Conservation (phyloP, 2,329 filamentous ascomycete species). For the Cytospora piceicola region DNA sequence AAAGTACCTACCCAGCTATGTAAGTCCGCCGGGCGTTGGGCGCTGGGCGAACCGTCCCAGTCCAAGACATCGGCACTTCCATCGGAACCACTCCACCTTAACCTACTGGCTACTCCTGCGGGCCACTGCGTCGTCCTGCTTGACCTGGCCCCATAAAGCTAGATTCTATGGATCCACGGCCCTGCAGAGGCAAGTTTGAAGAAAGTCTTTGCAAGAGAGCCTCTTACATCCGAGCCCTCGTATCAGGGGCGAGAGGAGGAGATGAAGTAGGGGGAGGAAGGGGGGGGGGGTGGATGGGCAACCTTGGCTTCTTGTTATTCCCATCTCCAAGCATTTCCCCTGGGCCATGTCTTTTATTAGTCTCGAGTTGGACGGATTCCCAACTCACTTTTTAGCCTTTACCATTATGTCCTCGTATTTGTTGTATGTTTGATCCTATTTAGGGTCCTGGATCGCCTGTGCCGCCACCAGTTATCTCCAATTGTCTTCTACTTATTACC, state of each 20-base stretch:
- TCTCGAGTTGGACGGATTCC: not conserved
- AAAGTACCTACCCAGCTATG: not conserved
- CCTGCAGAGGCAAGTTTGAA: not conserved
- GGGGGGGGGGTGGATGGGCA: too few relatives aligned
- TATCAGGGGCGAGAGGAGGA: not conserved
- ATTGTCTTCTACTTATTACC: constrained; percentile 2
- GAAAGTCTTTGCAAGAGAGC: not conserved
- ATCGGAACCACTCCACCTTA: constrained; percentile 14
- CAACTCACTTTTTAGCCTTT: not conserved
- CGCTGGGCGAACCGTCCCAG: constrained; percentile 12
- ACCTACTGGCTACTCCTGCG: constrained; percentile 13
- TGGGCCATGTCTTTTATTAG: not conserved
- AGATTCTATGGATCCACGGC: not conserved
- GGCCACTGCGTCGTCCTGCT: constrained; percentile 19
- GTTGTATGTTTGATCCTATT: not conserved
- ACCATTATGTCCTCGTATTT: not conserved
- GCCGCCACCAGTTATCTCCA: constrained; percentile 11
- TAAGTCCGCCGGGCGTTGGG: constrained; percentile 3
- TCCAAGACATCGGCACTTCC: constrained; percentile 10
- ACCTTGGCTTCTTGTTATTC: not conserved
- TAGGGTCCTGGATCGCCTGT: not conserved
- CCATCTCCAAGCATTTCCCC: not conserved
- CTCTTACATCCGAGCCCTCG: not conserved
- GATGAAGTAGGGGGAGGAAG: not conserved
- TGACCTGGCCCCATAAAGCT: not conserved